Evolutionary conservation across 2,329 filamentous ascomycete species (phyloP).

Genomic region (Hypoxylon sp.): DNA sequence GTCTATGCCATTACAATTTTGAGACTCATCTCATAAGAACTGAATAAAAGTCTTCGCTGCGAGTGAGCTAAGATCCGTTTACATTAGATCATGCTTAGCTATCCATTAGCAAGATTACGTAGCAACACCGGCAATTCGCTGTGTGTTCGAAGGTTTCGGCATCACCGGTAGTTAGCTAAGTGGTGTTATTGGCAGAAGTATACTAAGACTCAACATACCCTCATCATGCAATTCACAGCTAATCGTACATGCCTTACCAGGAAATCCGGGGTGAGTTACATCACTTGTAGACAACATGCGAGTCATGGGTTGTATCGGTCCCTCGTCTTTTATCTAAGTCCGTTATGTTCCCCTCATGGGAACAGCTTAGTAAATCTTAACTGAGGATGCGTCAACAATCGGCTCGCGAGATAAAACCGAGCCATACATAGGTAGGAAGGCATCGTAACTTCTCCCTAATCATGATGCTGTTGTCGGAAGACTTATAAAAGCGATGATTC

Average conservation of each 20-base stretch:
- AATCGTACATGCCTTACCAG: background rate
- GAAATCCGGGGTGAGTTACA: background rate
- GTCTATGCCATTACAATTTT: background rate
- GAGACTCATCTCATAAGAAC: background rate
- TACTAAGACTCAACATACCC: background rate
- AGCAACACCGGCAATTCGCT: background rate
- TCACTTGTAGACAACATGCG: background rate
- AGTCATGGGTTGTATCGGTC: background rate
- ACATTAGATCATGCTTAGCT: background rate
- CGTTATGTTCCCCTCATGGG: conserved; percentile 10
- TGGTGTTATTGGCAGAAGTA: background rate
- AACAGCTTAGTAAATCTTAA: conserved; percentile 8
- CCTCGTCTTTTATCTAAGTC: conserved; percentile 5
- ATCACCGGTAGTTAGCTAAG: background rate
- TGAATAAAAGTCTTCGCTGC: background rate
- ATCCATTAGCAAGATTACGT: background rate
- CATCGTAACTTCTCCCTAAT: background rate
- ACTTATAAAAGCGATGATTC: background rate
- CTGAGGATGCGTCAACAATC: background rate
- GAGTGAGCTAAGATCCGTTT: background rate
- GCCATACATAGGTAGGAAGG: background rate
- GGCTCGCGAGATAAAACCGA: conserved; percentile 15
- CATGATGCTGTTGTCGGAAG: background rate
- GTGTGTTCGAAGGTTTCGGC: background rate
- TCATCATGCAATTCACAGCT: background rate